Evolutionary conservation across 371 early-diverging fungal species (phyloP).

Genomic region (Mortierella sp.): DNA sequence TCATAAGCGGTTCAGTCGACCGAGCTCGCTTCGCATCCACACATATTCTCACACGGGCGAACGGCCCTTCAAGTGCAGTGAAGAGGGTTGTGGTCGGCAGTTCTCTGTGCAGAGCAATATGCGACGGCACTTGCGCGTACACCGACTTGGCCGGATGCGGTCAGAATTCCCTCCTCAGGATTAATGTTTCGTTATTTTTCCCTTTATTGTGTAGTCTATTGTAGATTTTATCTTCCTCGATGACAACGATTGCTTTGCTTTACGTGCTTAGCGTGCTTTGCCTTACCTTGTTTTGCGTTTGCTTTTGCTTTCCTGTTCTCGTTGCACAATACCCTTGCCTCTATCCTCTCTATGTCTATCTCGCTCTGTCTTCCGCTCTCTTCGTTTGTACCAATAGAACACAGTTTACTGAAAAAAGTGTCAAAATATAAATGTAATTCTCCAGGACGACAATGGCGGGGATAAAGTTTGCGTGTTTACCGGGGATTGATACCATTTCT

Average conservation of each 20-base stretch:
- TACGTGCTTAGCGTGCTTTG: background rate
- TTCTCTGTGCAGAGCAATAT: conserved; percentile 85
- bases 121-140: conserved; percentile 74
- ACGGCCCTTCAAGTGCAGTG: conserved; percentile 75
- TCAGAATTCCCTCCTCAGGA: conserved; percentile 15
- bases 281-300: background rate
- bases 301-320: background rate
- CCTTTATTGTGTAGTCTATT: background rate
- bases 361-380: background rate
- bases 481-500: no score
- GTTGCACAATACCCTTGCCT: no score
- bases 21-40: conserved; percentile 79
- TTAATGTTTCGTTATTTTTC: background rate
- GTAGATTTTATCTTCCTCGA: background rate
- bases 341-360: background rate
- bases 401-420: background rate
- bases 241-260: background rate
- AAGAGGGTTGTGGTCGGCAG: conserved; percentile 72
- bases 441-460: no score
- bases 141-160: conserved; percentile 52
- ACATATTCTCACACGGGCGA: conserved; percentile 84
- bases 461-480: no score
- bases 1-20: conserved; percentile 78
- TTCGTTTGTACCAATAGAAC: background rate
- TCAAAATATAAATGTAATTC: background rate